Conservation (phyloP, 441 rosid species). For the Eruca vesicaria region DNA sequence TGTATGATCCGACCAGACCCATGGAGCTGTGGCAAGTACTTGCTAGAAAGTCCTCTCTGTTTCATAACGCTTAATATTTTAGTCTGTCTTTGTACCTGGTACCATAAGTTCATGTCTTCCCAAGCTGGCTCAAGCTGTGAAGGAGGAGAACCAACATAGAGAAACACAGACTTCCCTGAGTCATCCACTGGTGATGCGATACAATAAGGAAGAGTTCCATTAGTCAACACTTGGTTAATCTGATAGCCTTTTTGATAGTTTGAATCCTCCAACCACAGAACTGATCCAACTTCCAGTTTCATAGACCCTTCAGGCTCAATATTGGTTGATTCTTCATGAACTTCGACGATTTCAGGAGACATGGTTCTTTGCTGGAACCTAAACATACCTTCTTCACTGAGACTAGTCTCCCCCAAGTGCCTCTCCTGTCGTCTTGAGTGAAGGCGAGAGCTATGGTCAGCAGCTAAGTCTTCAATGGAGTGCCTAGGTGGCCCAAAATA, state of each 20-base stretch:
- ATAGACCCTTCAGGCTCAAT: conserved; percentile 53
- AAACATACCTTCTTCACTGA: conserved; percentile 54
- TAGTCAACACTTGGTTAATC: conserved; percentile 48
- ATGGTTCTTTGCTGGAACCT: conserved; percentile 57
- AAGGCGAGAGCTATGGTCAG: conserved; percentile 86
- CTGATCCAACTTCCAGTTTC: conserved; percentile 78
- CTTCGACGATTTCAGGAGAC: conserved; percentile 93
- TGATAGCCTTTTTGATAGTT: conserved; percentile 72
- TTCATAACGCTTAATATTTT: conserved; percentile 78
- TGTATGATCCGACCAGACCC: conserved; percentile 91
- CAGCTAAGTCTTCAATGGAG: conserved; percentile 91
- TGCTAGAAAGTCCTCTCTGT: conserved; percentile 86
- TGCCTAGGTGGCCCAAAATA: conserved; percentile 78
- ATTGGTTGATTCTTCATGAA: conserved; percentile 63
- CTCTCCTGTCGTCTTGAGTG: conserved; percentile 82
- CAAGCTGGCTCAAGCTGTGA: conserved; percentile 87
- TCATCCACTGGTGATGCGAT: conserved; percentile 77
- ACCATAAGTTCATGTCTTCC: conserved; percentile 94
- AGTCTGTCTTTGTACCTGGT: conserved; percentile 92
- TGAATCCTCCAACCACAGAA: conserved; percentile 80
- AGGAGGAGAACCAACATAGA: conserved; percentile 86
- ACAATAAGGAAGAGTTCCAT: conserved; percentile 59
- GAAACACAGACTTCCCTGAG: conserved; percentile 58
- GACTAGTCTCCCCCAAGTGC: conserved; percentile 61
- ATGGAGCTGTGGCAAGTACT: conserved; percentile 80